Base-by-base conservation (phyloP, 1,284 basidiomycete species). In the Mycosarcoma maydis region DNA sequence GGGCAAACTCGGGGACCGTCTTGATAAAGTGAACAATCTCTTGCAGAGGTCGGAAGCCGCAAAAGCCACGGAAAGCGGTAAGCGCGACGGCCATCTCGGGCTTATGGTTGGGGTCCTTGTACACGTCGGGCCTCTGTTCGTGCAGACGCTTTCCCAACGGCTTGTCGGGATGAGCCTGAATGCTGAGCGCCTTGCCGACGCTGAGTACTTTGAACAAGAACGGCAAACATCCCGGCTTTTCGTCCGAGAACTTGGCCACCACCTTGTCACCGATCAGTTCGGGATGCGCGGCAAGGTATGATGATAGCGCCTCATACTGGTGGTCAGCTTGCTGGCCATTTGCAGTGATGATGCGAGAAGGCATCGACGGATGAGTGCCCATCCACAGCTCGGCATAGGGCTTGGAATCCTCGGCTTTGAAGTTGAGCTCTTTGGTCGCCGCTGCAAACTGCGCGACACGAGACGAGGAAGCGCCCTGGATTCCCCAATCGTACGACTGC, bases 31-130 rank as follows among this genome's bases (percentile, higher is more conserved):
- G 81, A 13, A 87, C 86, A 73, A 97, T 92, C 49, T 88, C 85
- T 0, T 85, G 78, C 1, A 94, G 86, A 4, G 93, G 93, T 11
- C 89, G 86, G 84, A 96, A 97, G 27, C 94, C 94, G 79, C 93
- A 96, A 78, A 98, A 87, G 0, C 92, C 96, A 33, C 86, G 86
- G 85, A 98, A 98, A 7, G 90, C 87, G 0, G 94, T 94, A 52
- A 99, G 83, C 1, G 96, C 96, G 46, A 98, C 87, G 11, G 94
- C 94, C 92, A 99, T 96, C 82, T 99, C 96, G 4, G 96, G 96
- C 83, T 97, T 97, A 79, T 96, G 94, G 78, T 96, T 96, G 13
- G 88, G 86, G 82, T 97, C 94, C 85, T 93, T 95, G 85, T 97
- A 97, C 56, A 96, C 86, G 44, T 92, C 87, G 0, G 93, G 92